These are phyloP conservation scores for Pythium biforme DNA, from an alignment of 352 stramenopile species.

Conservation along the genomic window DNA sequence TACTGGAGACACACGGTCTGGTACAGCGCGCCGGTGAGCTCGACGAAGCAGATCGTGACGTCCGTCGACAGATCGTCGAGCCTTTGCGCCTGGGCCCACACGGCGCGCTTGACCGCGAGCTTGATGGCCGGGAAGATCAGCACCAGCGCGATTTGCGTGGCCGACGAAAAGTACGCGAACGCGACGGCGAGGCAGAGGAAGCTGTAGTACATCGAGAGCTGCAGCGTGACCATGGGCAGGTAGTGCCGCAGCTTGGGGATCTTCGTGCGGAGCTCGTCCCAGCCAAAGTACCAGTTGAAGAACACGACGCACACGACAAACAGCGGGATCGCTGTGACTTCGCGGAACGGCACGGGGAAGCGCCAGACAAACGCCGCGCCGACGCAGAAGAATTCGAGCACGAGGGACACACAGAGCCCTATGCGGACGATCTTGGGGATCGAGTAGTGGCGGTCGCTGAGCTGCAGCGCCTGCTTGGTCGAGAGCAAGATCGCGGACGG, in stretches of 20 bases:
- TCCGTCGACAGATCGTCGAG: conserved; percentile 43
- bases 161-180: conserved; percentile 28
- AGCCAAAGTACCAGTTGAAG: conserved; percentile 17
- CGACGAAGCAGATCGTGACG: conserved; percentile 39
- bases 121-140: conserved; percentile 29
- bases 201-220: conserved; percentile 14
- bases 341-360: conserved; percentile 23
- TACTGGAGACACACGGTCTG: conserved; percentile 34
- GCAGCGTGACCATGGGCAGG: conserved; percentile 16
- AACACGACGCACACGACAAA: conserved; percentile 6
- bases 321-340: conserved; percentile 5
- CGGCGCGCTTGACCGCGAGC: conserved; percentile 24
- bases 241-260: conserved; percentile 13
- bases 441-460: conserved; percentile 12
- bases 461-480: conserved; percentile 14
- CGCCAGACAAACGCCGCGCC: conserved; percentile 15
- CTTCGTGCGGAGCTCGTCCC: conserved; percentile 8
- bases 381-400: conserved; percentile 11
- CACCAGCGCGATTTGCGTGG: conserved; percentile 29
- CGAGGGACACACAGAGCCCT: not conserved
- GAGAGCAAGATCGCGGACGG: not conserved
- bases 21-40: conserved; percentile 33
- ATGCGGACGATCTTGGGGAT: conserved; percentile 12
- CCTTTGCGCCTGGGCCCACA: conserved; percentile 31
- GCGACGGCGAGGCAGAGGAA: conserved; percentile 28